A percentile compares a stretch with the other conserved stretches of the same genome.
Evolutionary conservation across 2,329 filamentous ascomycete genomes (phyloP).

Genomic region (Dothideomycetes sp.): DNA sequence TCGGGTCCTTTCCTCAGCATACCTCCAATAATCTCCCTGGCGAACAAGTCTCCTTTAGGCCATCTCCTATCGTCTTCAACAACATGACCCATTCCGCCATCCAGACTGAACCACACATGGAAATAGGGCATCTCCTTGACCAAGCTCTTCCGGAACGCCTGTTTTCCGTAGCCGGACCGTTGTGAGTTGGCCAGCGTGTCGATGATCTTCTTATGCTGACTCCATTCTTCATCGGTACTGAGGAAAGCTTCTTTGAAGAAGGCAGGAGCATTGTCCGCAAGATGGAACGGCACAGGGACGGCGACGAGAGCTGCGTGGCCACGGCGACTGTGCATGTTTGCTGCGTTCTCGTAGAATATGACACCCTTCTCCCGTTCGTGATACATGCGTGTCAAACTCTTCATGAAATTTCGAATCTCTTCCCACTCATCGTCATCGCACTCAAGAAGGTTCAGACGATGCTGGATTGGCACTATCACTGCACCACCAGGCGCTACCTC

Average conservation of each 20-base stretch:
- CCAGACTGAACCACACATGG: slow-evolving; percentile 88
- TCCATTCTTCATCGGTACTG: slow-evolving; percentile 82
- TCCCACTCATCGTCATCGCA: slow-evolving; percentile 99
- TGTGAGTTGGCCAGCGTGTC: slow-evolving; percentile 61
- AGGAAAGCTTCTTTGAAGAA: slow-evolving; percentile 96
- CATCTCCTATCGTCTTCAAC: slow-evolving; percentile 79
- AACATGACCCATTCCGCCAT: slow-evolving; percentile 85
- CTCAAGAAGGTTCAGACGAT: slow-evolving; percentile 83
- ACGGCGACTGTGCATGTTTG: slow-evolving; percentile 59
- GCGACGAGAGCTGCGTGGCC: slow-evolving; percentile 78
- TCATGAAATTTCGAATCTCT: slow-evolving; percentile 98
- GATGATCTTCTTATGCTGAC: slow-evolving; percentile 88
- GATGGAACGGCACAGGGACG: slow-evolving; percentile 78
- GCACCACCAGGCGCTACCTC: slow-evolving; percentile 77
- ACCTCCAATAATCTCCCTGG: slow-evolving; percentile 80
- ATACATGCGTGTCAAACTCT: slow-evolving; percentile 86
- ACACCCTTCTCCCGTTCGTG: slow-evolving; percentile 87
- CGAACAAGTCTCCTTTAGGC: slow-evolving; percentile 88
- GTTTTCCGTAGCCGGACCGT: slow-evolving; percentile 61
- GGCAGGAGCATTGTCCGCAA: slow-evolving; percentile 85
- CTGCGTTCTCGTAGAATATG: slow-evolving; percentile 96
- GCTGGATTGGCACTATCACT: slow-evolving; percentile 80
- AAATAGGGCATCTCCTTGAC: slow-evolving; percentile 98
- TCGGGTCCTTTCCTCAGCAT: slow-evolving; percentile 80
- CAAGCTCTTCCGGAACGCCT: slow-evolving; percentile 71